Base-by-base conservation (phyloP, 768 basidiomycete species). In the Boletus vinaceobasis region DNA sequence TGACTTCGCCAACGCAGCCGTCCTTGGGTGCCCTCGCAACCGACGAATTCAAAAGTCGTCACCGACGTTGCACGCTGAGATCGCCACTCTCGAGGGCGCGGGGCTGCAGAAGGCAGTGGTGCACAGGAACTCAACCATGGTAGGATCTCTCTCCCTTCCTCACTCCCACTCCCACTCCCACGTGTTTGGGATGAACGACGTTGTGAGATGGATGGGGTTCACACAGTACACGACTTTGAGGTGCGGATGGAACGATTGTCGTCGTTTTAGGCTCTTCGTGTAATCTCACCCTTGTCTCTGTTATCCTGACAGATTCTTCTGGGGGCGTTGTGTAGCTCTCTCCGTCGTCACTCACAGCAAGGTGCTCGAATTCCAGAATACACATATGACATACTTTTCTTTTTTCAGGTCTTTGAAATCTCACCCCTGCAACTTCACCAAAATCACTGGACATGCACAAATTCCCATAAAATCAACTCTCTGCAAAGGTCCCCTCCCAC, bases 121-220 rank as follows among this genome's bases (percentile, higher is more conserved):
- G 7, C 85, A 85, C 56, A 70, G 71, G 36, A 67, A 70, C 17
- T 71, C 74, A 11, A 85, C 80, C 3, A 75, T 85, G 67, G 83
- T 82, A 48, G 46, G 78, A 31, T 27, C 2, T 19, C n/a, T n/a
- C 19, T 5, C 4, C 5, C 19, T 42, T 21, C 4, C 38, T n/a
- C 5, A 5, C 23, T 19, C 1, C 29, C 9, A 31, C 29, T 8
- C 6, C 2, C 10, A 11, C 15, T 39, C 9, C 3, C 15, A 45
- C 10, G 8, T 44, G n/a, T 13, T 44, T 10, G 29, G 27, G 29
- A 21, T 33, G 19, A 19, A 19, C 47, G 32, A 52, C n/a, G 43
- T 17, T 33, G 21, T 14, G 38, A 4, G n/a, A 15, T 29, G 33
- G 40, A 7, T 23, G 37, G 36, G 5, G 35, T 26, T 29, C 46